These are phyloP conservation scores for Fusarium mangiferae DNA, from an alignment of 2,329 filamentous ascomycete species.

Conservation along the genomic window DNA sequence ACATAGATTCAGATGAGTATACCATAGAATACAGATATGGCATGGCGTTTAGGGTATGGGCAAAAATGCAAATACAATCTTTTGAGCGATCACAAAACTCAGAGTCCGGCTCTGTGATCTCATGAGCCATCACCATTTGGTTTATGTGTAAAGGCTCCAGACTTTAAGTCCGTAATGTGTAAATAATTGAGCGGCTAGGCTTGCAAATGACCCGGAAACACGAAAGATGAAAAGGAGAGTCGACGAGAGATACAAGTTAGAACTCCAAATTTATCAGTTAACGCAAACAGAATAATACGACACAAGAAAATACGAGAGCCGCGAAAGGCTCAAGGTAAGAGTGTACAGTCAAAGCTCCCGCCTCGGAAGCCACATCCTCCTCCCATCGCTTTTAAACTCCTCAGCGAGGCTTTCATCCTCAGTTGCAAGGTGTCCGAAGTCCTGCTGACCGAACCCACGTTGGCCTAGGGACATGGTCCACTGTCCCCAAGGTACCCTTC, in stretches of 20 bases:
- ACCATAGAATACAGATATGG: conserved; percentile 13
- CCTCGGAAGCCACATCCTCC: conserved; percentile 20
- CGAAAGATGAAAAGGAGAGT: not conserved
- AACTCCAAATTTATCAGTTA: conserved; percentile 39
- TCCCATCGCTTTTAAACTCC: conserved; percentile 28
- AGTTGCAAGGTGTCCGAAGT: not conserved
- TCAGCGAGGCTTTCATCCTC: conserved; percentile 3
- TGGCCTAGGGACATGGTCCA: not conserved
- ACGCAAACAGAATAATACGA: conserved; percentile 32
- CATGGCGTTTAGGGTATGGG: conserved; percentile 26
- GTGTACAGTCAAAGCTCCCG: conserved; percentile 41
- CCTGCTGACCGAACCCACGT: not conserved
- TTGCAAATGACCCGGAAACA: not conserved
- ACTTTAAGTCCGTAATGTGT: not conserved
- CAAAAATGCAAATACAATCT: conserved; percentile 4
- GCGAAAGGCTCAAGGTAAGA: conserved; percentile 33
- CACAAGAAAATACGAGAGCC: conserved; percentile 39
- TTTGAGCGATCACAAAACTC: not conserved
- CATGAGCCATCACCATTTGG: not conserved
- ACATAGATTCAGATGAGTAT: not conserved
- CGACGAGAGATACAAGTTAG: conserved; percentile 15
- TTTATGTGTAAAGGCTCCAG: not conserved
- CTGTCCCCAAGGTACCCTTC: not conserved
- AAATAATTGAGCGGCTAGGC: not conserved
- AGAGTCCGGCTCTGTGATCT: no score